Evolutionary conservation across 2,329 filamentous ascomycete species (phyloP).

Genomic region (Colletotrichum theobromicola): DNA sequence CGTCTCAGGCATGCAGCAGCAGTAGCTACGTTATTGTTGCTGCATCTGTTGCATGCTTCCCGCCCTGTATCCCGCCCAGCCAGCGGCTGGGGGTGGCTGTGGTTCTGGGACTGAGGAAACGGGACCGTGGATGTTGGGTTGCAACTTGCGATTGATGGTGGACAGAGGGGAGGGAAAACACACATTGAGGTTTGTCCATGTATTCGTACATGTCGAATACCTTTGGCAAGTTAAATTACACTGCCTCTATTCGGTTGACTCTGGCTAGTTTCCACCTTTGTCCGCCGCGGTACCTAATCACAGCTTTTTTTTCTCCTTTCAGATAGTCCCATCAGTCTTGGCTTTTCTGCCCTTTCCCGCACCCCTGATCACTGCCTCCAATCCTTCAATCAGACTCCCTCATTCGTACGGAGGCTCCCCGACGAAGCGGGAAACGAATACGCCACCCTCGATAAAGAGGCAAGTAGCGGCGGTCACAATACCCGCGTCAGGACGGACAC

Average conservation of each 20-base stretch:
- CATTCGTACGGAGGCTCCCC: background rate
- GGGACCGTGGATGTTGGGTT: background rate
- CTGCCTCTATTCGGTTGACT: background rate
- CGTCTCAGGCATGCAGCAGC: background rate
- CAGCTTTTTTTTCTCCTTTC: background rate
- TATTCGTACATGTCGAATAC: background rate
- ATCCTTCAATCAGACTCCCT: background rate
- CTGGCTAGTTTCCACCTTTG: background rate
- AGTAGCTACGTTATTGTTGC: conserved; percentile 1
- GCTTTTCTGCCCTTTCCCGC: background rate
- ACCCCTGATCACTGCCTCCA: background rate
- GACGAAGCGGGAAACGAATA: background rate
- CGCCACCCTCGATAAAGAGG: background rate
- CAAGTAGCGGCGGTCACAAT: background rate
- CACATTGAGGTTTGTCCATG: background rate
- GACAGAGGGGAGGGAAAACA: background rate
- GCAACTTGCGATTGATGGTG: background rate
- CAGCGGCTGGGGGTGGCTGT: background rate
- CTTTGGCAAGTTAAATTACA: background rate
- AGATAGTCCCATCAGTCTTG: background rate
- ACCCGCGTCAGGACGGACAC: background rate
- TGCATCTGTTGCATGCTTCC: conserved; percentile 7
- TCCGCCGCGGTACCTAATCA: background rate
- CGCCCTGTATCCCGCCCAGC: background rate
- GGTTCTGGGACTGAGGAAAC: background rate